A percentile compares a stretch with the other conserved stretches of the same genome.
These are phyloP conservation scores for Astragalus membranaceus DNA, from an alignment of 306 rosid genomes.

Conservation along the genomic window DNA sequence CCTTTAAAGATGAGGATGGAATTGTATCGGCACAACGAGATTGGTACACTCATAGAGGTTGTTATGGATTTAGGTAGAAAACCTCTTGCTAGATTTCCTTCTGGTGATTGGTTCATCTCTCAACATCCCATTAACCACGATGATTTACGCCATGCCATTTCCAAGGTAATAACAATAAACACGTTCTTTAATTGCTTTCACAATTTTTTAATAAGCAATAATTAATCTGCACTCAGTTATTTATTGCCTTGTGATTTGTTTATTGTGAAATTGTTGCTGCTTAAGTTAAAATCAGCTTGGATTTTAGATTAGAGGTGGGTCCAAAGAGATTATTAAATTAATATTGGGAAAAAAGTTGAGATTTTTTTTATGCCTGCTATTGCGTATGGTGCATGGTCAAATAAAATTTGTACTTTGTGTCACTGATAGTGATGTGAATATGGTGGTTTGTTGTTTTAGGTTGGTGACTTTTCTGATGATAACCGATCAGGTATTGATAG, in stretches of 20 bases:
- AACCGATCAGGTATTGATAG: conserved; percentile 92
- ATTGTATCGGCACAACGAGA: conserved; percentile 47
- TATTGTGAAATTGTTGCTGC: conserved; percentile 1
- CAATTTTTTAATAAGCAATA: background rate
- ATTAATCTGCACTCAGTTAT: background rate
- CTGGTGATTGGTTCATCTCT: conserved; percentile 87
- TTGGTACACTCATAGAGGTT: conserved; percentile 75
- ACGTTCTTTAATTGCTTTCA: background rate
- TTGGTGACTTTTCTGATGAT: conserved; percentile 96
- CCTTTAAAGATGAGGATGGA: conserved; percentile 66
- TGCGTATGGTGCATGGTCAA: background rate
- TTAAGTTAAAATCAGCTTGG: background rate
- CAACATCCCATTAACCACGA: conserved; percentile 47
- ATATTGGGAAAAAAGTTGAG: background rate
- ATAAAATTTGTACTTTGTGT: background rate
- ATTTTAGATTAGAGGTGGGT: background rate
- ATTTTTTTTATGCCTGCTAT: background rate
- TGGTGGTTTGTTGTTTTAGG: conserved; percentile 37
- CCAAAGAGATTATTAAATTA: background rate
- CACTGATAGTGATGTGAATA: background rate
- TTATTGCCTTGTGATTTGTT: background rate
- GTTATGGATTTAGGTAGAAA: conserved; percentile 93
- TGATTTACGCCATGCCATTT: conserved; percentile 74
- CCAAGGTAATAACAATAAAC: conserved; percentile 47
- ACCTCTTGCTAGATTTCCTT: conserved; percentile 87